These are phyloP conservation scores for Lachancea waltii DNA, from an alignment of 805 yeast genomes.

Conservation along the genomic window DNA sequence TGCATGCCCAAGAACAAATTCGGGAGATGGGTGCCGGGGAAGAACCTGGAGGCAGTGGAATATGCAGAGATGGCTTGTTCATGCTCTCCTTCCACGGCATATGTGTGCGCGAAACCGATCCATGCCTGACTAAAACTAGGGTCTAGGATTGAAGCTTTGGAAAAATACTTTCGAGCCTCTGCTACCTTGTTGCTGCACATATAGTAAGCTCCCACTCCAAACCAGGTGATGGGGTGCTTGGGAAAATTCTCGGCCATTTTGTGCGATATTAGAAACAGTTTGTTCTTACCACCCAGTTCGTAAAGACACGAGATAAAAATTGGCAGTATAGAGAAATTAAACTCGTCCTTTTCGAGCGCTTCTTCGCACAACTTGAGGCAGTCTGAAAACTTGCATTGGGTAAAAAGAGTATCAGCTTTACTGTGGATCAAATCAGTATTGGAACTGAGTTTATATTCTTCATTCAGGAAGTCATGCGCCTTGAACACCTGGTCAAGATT, in stretches of 20 bases:
- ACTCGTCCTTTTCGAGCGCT: constrained; percentile 48
- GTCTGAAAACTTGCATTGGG: constrained; percentile 71
- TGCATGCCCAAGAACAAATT: constrained; percentile 93
- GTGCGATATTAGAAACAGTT: constrained; percentile 73
- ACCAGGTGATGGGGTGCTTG: constrained; percentile 77
- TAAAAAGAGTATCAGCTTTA: constrained; percentile 61
- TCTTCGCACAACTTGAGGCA: constrained; percentile 72
- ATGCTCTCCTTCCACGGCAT: constrained; percentile 97
- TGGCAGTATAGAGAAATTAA: constrained; percentile 67
- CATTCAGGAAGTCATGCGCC: constrained; percentile 57
- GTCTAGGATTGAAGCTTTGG: constrained; percentile 80
- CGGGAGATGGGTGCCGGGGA: constrained; percentile 88
- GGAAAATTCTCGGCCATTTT: constrained; percentile 82
- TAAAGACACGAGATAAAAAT: constrained; percentile 75
- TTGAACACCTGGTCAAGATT: constrained; percentile 53
- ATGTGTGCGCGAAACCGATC: constrained; percentile 98
- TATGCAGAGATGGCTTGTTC: constrained; percentile 97
- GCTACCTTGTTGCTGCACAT: constrained; percentile 60
- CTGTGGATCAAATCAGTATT: constrained; percentile 66
- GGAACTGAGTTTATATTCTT: constrained; percentile 63
- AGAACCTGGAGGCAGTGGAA: constrained; percentile 88
- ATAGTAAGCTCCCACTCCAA: constrained; percentile 88
- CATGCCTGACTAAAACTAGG: constrained; percentile 93
- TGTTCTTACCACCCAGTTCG: constrained; percentile 78
- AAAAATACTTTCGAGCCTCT: constrained; percentile 83